Percentiles rank a stretch among this genome's conserved stretches.
phyloP scores from a whole-genome alignment of 2,329 filamentous ascomycete genomes.

The Colletotrichum tofieldiae region DNA sequence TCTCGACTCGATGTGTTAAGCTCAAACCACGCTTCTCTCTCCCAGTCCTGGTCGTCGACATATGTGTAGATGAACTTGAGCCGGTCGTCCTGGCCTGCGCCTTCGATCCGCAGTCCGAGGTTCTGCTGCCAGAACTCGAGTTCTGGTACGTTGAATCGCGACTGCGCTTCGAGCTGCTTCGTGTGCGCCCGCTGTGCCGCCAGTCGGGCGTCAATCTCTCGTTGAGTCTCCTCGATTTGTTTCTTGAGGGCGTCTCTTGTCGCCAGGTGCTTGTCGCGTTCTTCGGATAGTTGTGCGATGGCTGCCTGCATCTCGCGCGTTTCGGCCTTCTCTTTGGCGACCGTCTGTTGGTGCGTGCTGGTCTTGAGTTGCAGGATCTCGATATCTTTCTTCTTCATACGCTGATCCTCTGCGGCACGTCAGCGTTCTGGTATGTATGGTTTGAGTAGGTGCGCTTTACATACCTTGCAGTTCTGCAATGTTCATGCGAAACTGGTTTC shows the following conservation, averaged over 20 bases:
- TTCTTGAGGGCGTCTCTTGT: constrained; percentile 70
- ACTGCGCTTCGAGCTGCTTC: constrained; percentile 84
- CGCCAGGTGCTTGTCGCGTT: constrained; percentile 74
- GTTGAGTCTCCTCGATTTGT: constrained; percentile 78
- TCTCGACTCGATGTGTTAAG: constrained; percentile 85
- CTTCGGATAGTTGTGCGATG: constrained; percentile 70
- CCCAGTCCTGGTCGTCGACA: constrained; percentile 89
- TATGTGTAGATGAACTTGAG: constrained; percentile 93
- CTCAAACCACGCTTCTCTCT: constrained; percentile 94
- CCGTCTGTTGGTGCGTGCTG: constrained; percentile 78
- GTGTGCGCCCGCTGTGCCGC: constrained; percentile 82
- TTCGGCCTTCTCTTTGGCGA: constrained; percentile 84
- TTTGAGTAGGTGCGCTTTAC: constrained; percentile 40
- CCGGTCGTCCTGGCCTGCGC: constrained; percentile 85
- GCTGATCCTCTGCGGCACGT: constrained; percentile 81
- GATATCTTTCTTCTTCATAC: constrained; percentile 89
- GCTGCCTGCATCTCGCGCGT: constrained; percentile 80
- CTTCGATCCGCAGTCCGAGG: constrained; percentile 90
- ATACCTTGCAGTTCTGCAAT: constrained; percentile 91
- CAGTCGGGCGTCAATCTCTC: constrained; percentile 77
- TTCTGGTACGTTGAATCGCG: constrained; percentile 91
- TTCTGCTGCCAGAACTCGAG: constrained; percentile 97
- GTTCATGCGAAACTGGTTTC: constrained; percentile 93
- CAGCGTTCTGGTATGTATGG: neutral
- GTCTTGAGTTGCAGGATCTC: constrained; percentile 84